Percentiles rank a stretch among this genome's conserved stretches.
Conservation (phyloP, 192 early-diverging fungal species). For the Coemansia sp. region DNA sequence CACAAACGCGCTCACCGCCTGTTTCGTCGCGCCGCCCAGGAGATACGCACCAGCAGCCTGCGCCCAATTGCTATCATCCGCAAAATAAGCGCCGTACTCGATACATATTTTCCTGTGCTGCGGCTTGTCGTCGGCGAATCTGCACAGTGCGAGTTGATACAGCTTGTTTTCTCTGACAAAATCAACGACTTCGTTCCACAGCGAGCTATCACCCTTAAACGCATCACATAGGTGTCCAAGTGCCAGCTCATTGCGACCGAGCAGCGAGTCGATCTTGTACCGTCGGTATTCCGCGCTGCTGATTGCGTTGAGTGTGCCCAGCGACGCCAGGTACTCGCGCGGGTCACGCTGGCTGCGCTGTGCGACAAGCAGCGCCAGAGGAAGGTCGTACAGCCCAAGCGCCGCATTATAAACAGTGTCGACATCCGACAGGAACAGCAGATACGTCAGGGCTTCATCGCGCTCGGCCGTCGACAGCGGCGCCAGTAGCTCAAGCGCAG, state of each 20-base stretch:
- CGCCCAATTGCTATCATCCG: slow-evolving; percentile 55
- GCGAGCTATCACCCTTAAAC: slow-evolving; percentile 21
- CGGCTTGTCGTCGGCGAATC: slow-evolving; percentile 53
- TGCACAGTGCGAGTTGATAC: slow-evolving; percentile 59
- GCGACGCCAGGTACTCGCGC: slow-evolving; percentile 88
- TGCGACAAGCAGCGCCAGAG: slow-evolving; percentile 91
- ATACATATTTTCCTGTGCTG: slow-evolving; percentile 52
- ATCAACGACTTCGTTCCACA: slow-evolving; percentile 52
- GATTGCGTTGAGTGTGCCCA: slow-evolving; percentile 77
- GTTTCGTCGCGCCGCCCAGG: slow-evolving; percentile 16
- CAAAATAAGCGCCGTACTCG: slow-evolving; percentile 67
- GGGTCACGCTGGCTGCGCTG: slow-evolving; percentile 97
- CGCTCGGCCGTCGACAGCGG: slow-evolving; percentile 57
- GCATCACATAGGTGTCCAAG: slow-evolving; percentile 63
- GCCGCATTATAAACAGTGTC: slow-evolving; percentile 88
- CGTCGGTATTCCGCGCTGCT: slow-evolving; percentile 73
- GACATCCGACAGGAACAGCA: slow-evolving; percentile 89
- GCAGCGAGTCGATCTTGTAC: slow-evolving; percentile 85
- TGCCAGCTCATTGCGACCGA: slow-evolving; percentile 68
- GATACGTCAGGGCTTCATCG: slow-evolving; percentile 85
- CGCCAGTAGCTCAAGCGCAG: slow-evolving; percentile 68
- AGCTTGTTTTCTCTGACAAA: slow-evolving; percentile 70
- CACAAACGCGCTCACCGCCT: slow-evolving; percentile 37
- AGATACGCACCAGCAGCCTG: slow-evolving; percentile 38
- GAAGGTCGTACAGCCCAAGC: slow-evolving; percentile 92